Percentiles rank a stretch among this genome's conserved stretches.
phyloP scores from a whole-genome alignment of 1,284 basidiomycete genomes.

The Austroboletus niveus region DNA sequence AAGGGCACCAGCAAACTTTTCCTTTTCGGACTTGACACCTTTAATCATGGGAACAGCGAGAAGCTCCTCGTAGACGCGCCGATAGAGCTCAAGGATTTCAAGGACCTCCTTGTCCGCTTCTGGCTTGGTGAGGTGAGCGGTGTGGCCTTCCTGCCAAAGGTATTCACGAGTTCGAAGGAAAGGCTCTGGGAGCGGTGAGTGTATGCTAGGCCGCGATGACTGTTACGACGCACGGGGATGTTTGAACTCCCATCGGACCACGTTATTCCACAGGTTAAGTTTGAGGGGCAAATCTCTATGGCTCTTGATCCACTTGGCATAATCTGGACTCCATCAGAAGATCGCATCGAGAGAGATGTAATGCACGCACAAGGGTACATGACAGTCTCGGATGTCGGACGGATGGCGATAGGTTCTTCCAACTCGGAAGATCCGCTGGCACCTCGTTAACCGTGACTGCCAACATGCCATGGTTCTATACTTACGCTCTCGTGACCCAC shows the following conservation, averaged over 20 bases:
- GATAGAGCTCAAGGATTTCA: slow-evolving; percentile 95
- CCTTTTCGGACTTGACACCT: slow-evolving; percentile 97
- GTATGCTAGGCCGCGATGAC: neutral
- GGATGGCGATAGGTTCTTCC: slow-evolving; percentile 96
- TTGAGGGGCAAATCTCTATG: slow-evolving; percentile 97
- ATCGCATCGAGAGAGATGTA: neutral
- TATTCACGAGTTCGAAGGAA: slow-evolving; percentile 99
- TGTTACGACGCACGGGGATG: slow-evolving; percentile 70
- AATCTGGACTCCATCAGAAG: slow-evolving; percentile 47
- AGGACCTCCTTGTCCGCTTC: slow-evolving; percentile 93
- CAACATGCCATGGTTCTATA: slow-evolving; percentile 16
- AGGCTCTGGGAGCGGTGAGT: slow-evolving; percentile 58
- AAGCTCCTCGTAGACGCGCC: slow-evolving; percentile 94
- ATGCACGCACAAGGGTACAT: slow-evolving; percentile 88
- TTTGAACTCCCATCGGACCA: slow-evolving; percentile 99
- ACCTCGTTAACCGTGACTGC: neutral
- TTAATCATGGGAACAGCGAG: slow-evolving; percentile 97
- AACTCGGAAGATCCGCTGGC: slow-evolving; percentile 86
- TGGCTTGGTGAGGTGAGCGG: slow-evolving; percentile 84
- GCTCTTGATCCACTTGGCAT: slow-evolving; percentile 98
- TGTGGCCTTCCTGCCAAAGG: slow-evolving; percentile 99
- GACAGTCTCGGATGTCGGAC: slow-evolving; percentile 96
- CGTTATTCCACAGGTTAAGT: slow-evolving; percentile 99
- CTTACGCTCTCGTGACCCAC: slow-evolving; percentile 96
- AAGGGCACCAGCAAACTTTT: slow-evolving; percentile 97